Evolutionary conservation across 2,329 filamentous ascomycete genomes (phyloP).

Genomic region (Colletotrichum limetticola): DNA sequence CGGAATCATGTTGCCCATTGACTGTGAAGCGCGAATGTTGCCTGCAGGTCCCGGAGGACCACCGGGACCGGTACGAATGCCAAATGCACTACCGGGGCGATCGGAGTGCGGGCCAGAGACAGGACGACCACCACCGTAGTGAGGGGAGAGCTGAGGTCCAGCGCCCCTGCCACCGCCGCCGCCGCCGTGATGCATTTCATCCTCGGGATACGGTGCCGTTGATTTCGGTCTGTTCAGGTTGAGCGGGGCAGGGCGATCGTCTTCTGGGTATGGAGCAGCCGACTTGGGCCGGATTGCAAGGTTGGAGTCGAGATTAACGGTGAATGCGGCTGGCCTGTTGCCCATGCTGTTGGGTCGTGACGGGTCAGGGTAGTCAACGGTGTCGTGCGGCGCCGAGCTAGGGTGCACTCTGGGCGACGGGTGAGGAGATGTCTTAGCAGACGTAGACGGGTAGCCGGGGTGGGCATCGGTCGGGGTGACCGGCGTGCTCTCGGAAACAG

Average conservation of each 20-base stretch:
- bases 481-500: conserved; percentile 56
- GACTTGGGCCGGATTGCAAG: conserved; percentile 59
- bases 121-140: conserved; percentile 59
- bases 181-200: conserved; percentile 46
- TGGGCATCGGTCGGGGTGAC: conserved; percentile 42
- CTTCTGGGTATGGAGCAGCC: conserved; percentile 76
- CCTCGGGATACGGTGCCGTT: conserved; percentile 63
- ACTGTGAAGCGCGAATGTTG: conserved; percentile 54
- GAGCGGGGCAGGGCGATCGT: conserved; percentile 68
- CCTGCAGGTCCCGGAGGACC: conserved; percentile 21
- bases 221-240: conserved; percentile 57
- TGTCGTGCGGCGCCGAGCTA: conserved; percentile 49
- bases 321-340: conserved; percentile 60
- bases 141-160: conserved; percentile 48
- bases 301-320: conserved; percentile 57
- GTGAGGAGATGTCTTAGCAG: conserved; percentile 51
- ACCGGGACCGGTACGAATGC: conserved; percentile 54
- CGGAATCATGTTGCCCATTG: conserved; percentile 58
- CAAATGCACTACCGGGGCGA: conserved; percentile 63
- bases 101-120: conserved; percentile 60
- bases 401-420: conserved; percentile 54
- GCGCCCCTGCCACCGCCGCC: conserved; percentile 35
- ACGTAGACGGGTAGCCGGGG: conserved; percentile 37
- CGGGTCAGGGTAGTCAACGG: conserved; percentile 58
- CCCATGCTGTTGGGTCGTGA: conserved; percentile 51